Conservation (phyloP, 1,284 basidiomycete species). For the Dichomitus squalens region DNA sequence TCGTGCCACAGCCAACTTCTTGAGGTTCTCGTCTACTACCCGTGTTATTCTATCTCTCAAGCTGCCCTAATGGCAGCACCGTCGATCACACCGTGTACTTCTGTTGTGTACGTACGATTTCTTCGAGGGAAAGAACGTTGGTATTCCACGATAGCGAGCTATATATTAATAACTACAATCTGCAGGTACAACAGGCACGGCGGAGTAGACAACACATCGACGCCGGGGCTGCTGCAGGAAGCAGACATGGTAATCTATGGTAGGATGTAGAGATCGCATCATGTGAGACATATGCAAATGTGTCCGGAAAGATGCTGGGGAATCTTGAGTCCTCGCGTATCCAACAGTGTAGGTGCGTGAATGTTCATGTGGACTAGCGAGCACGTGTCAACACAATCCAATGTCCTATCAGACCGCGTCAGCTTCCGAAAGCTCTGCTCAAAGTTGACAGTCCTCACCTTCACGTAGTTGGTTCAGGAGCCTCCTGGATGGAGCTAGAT, state of each 20-base stretch:
- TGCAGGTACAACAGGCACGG: background rate
- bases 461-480: constrained; percentile 13
- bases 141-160: constrained; percentile 7
- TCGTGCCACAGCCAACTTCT: background rate
- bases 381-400: background rate
- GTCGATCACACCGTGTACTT: background rate
- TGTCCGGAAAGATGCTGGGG: constrained; percentile 4
- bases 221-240: background rate
- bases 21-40: background rate
- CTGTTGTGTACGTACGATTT: background rate
- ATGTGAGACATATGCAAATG: constrained; percentile 17
- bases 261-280: constrained; percentile 6
- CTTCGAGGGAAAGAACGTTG: background rate
- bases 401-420: background rate
- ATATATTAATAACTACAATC: constrained; percentile 12
- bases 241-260: constrained; percentile 7
- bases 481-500: constrained; percentile 19
- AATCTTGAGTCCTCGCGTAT: constrained; percentile 1
- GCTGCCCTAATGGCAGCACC: too few species aligned
- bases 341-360: constrained; percentile 7
- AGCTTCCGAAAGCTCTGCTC: background rate
- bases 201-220: background rate
- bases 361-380: background rate
- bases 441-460: background rate
- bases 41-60: too few species aligned